Conservation (phyloP, 2,329 filamentous ascomycete species). For the Escovopsis sp. region DNA sequence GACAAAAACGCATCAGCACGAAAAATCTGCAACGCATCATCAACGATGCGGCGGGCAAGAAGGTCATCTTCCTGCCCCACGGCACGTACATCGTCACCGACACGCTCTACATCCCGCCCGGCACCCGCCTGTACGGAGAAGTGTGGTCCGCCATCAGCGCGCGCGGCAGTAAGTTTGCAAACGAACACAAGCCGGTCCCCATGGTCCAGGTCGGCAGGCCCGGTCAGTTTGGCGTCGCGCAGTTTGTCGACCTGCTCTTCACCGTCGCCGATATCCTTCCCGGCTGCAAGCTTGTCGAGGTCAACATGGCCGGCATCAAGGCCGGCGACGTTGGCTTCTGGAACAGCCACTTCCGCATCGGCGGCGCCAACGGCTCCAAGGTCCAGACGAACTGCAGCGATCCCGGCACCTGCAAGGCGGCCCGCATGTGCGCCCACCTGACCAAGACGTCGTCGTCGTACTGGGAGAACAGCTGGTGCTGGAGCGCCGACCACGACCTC, state of each 20-base stretch:
- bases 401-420: slow-evolving; percentile 27
- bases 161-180: slow-evolving; percentile 28
- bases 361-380: slow-evolving; percentile 23
- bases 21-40: slow-evolving; percentile 8
- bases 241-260: slow-evolving; percentile 36
- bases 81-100: slow-evolving; percentile 38
- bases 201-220: slow-evolving; percentile 34
- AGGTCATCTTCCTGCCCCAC: slow-evolving; percentile 27
- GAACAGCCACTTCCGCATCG: slow-evolving; percentile 28
- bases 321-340: slow-evolving; percentile 34
- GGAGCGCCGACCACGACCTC: slow-evolving; percentile 32
- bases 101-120: slow-evolving; percentile 27
- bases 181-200: slow-evolving; percentile 26
- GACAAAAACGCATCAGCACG: slow-evolving; percentile 3
- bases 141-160: slow-evolving; percentile 21
- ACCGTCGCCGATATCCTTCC: slow-evolving; percentile 29
- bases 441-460: slow-evolving; percentile 30
- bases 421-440: slow-evolving; percentile 33
- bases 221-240: slow-evolving; percentile 29
- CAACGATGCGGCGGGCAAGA: slow-evolving; percentile 13
- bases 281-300: slow-evolving; percentile 24
- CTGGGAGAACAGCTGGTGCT: slow-evolving; percentile 39
- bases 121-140: slow-evolving; percentile 7
- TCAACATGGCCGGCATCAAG: slow-evolving; percentile 29
- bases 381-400: slow-evolving; percentile 23